Percentiles rank a stretch among this genome's conserved stretches.
These are phyloP conservation scores for Nematodospora anomalae DNA, from an alignment of 1,139 yeast genomes.

Conservation along the genomic window DNA sequence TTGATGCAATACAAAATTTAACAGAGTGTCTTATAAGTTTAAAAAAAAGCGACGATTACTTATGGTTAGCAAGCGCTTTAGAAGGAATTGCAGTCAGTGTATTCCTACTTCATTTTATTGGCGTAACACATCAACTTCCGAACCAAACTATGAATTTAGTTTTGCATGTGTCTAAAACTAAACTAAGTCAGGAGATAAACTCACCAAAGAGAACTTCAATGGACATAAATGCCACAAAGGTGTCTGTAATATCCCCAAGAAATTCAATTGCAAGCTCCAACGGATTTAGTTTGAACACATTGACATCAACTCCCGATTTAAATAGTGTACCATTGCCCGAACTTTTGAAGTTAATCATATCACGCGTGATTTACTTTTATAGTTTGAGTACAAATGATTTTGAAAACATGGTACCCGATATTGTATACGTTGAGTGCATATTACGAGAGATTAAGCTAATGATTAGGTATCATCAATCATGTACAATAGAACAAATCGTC, in stretches of 20 bases:
- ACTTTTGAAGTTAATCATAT: conserved; percentile 44
- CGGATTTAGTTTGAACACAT: conserved; percentile 15
- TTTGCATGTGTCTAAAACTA: conserved; percentile 21
- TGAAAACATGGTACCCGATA: conserved; percentile 80
- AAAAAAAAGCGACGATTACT: conserved; percentile 65
- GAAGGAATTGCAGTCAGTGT: conserved; percentile 77
- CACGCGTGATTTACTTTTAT: conserved; percentile 56
- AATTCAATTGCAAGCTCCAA: conserved; percentile 27
- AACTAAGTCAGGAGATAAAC: conserved; percentile 16
- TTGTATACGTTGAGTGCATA: conserved; percentile 73
- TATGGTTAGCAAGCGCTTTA: conserved; percentile 87
- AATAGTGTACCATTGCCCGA: conserved; percentile 41
- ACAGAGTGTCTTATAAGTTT: conserved; percentile 67
- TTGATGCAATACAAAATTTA: conserved; percentile 69
- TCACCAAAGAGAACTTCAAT: conserved; percentile 21
- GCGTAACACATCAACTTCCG: conserved; percentile 63
- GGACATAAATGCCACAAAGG: conserved; percentile 16
- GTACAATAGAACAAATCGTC: conserved; percentile 34
- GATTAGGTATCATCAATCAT: conserved; percentile 47
- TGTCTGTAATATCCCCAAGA: conserved; percentile 30
- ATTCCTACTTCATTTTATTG: conserved; percentile 58
- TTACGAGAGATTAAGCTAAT: conserved; percentile 64
- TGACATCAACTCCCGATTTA: conserved; percentile 21
- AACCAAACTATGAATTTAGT: conserved; percentile 25
- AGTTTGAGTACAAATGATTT: conserved; percentile 57